Conservation (phyloP, 305 asterid genomes). For the Rubia tinctorum region DNA sequence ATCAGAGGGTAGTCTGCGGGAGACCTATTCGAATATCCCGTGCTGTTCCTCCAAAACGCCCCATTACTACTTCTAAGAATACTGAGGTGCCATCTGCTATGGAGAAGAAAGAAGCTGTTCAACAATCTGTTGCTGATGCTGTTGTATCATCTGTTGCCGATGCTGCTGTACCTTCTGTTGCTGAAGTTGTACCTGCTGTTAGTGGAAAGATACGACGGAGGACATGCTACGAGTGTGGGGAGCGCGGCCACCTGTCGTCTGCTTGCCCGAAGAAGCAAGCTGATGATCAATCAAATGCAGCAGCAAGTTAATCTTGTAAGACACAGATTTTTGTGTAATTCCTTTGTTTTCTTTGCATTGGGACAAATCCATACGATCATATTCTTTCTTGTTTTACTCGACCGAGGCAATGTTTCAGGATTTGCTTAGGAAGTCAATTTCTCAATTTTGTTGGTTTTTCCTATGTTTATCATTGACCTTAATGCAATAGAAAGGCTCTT, state of each 20-base stretch:
- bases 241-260: constrained; percentile 84
- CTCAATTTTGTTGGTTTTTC: neutral
- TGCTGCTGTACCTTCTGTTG: constrained; percentile 17
- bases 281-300: constrained; percentile 22
- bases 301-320: constrained; percentile 5
- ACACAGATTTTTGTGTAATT: neutral
- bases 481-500: neutral
- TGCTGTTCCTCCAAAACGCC: constrained; percentile 65
- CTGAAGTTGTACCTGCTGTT: constrained; percentile 24
- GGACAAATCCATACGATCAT: neutral
- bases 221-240: constrained; percentile 90
- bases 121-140: neutral
- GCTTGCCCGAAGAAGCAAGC: constrained; percentile 68
- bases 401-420: constrained; percentile 5
- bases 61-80: constrained; percentile 25
- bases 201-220: constrained; percentile 83
- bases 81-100: neutral
- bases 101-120: neutral
- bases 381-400: neutral
- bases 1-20: constrained; percentile 66
- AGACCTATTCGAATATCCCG: constrained; percentile 76
- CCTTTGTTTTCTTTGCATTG: neutral
- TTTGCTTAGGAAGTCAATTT: neutral
- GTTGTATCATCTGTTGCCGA: constrained; percentile 10
- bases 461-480: neutral